Evolutionary conservation across 208 protist genomes (phyloP).

Genomic region (Acanthamoeba healyi): DNA sequence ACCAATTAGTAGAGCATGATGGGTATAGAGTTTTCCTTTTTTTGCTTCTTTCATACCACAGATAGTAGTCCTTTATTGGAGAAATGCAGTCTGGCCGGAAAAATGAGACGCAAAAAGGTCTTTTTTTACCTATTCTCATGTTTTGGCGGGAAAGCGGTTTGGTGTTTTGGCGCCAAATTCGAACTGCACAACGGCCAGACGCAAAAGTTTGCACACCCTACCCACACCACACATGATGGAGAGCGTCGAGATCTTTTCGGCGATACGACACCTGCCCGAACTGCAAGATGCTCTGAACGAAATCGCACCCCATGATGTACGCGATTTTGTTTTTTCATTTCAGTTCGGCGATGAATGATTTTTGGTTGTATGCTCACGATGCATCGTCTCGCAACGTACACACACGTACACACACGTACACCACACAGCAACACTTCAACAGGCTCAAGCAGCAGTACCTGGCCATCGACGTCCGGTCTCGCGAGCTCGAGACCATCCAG

Average conservation of each 20-base stretch:
- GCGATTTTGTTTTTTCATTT: background rate
- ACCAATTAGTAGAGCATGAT: no score
- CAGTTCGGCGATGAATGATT: background rate
- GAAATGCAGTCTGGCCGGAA: no score
- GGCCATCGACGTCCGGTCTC: background rate
- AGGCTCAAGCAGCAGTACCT: conserved; percentile 7
- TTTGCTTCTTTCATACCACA: no score
- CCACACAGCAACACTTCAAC: background rate
- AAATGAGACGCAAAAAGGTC: no score
- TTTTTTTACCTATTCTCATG: no score
- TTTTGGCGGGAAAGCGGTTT: no score
- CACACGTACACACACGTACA: background rate
- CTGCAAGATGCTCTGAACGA: background rate
- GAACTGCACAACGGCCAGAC: no score
- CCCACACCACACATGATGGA: background rate
- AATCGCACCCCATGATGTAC: background rate
- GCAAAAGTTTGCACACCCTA: no score
- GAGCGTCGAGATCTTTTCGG: background rate
- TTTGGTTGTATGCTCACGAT: no score
- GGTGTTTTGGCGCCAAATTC: background rate
- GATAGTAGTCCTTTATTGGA: no score
- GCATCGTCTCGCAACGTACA: no score
- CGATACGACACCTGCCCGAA: background rate
- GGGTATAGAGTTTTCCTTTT: no score
- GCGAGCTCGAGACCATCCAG: background rate